These are phyloP conservation scores for Tuber microsphaerosporum DNA, from an alignment of 495 filamentous ascomycete genomes.

Conservation along the genomic window DNA sequence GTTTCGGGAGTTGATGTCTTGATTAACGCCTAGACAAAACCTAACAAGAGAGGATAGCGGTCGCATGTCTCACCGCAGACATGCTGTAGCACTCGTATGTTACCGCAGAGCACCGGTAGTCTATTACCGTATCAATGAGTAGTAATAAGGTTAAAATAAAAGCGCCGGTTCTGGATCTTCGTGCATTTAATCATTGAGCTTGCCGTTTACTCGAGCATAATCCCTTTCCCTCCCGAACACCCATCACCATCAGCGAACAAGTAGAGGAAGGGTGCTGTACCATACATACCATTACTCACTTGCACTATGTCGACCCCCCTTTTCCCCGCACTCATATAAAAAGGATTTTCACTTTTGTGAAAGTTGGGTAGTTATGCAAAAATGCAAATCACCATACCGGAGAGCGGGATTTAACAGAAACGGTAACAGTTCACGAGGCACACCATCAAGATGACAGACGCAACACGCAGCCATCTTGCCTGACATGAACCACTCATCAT, in stretches of 20 bases:
- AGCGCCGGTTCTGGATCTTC: neutral
- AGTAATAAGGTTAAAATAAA: neutral
- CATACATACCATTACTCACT: neutral
- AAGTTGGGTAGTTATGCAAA: neutral
- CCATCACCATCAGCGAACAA: neutral
- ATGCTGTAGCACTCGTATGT: neutral
- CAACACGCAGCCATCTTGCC: constrained; percentile 17
- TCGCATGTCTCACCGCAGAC: neutral
- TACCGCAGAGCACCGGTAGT: neutral
- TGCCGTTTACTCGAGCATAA: neutral
- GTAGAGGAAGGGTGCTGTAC: neutral
- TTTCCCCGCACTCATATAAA: neutral
- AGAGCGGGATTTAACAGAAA: neutral
- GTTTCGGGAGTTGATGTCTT: constrained; percentile 1
- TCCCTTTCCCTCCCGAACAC: neutral
- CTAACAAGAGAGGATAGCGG: neutral
- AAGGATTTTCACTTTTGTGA: neutral
- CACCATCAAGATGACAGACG: constrained; percentile 30
- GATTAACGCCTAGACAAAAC: neutral
- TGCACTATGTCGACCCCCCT: neutral
- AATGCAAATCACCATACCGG: neutral
- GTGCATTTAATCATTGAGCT: neutral
- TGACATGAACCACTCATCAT: constrained; percentile 24
- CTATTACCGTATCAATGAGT: neutral
- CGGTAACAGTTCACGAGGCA: constrained; percentile 26